phyloP scores from a whole-genome alignment of 352 stramenopile species.

The Pythium dissotocum region DNA sequence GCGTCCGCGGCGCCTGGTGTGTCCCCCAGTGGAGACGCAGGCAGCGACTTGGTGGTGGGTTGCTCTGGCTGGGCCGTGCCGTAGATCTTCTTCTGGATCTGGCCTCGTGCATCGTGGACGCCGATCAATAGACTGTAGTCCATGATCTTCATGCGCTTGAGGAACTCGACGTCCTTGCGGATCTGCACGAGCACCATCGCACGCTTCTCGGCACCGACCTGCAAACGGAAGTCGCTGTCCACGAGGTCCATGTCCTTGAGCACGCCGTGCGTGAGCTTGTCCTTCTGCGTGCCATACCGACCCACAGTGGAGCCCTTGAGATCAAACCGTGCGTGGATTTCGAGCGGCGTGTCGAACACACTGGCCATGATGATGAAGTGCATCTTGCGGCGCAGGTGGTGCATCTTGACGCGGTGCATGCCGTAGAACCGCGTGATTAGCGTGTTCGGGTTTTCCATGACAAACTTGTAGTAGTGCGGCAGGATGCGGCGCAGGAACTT shows the following conservation, averaged over 20 bases:
- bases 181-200: constrained; percentile 86
- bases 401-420: constrained; percentile 98
- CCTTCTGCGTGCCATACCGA: constrained; percentile 59
- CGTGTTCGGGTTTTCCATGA: constrained; percentile 96
- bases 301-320: constrained; percentile 92
- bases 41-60: constrained; percentile 38
- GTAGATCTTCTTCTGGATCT: constrained; percentile 57
- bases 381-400: constrained; percentile 93
- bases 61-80: constrained; percentile 27
- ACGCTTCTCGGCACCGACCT: constrained; percentile 71
- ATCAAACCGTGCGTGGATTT: constrained; percentile 89
- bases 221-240: constrained; percentile 81
- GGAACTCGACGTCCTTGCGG: constrained; percentile 89
- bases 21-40: constrained; percentile 36
- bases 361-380: constrained; percentile 97
- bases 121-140: constrained; percentile 93
- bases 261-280: constrained; percentile 63
- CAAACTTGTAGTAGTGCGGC: constrained; percentile 98
- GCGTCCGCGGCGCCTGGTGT: constrained; percentile 9
- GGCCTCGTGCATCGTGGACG: constrained; percentile 80
- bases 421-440: constrained; percentile 97
- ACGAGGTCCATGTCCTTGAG: constrained; percentile 93
- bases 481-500: constrained; percentile 98
- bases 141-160: constrained; percentile 94
- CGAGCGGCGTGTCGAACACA: constrained; percentile 94